Base-by-base conservation (phyloP, 352 stramenopile species). In the Globisporangium carolinianum region DNA sequence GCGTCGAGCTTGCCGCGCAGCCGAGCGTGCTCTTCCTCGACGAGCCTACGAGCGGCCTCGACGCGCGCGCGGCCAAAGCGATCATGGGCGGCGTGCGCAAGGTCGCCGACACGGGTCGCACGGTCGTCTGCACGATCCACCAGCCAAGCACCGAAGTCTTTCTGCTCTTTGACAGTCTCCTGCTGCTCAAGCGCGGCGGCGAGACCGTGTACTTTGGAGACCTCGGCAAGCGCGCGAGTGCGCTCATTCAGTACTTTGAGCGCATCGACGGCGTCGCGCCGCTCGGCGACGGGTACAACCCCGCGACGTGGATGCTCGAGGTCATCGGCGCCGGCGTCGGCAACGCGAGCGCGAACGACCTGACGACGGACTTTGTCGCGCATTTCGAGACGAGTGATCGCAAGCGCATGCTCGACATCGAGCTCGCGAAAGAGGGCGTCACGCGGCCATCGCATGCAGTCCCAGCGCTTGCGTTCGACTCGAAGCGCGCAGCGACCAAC, bases 81-180 rank as follows among this genome's bases (percentile, higher is more conserved):
- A 50, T 50, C 46, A 50, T 79, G 51, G 68, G 83, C 32, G 65
- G 88, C 4, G 64, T 94, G 11, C 53, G 65, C 9, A 65, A 74
- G 17, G 61, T 83, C 11, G 72, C 83, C 14, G 59, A 75, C 51
- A 65, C 65, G 37, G 84, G 77, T 11, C 70, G 78, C 32, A 94
- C 85, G 46, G 78, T 94, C 47, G 69, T 89, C 37, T 80, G 79
- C 53, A 96, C 84, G 14, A 94, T 96, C 63, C 84, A 95, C 53
- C 84, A 95, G 63, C 84, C 86, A 9, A 85, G 68, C 53, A 76
- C 68, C 14, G 65, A 68, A 35, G 76, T 95, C 14, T 95, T 94
- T 71, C 61, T 75, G 24, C 76, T 76, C 24, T 85, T 81, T 55
- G 85, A 96, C 59, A 71, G 82, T 32, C 64, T 96, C 14, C 57